Evolutionary conservation across 2,329 filamentous ascomycete genomes (phyloP).

Genomic region (Pyrenochaeta sp.): DNA sequence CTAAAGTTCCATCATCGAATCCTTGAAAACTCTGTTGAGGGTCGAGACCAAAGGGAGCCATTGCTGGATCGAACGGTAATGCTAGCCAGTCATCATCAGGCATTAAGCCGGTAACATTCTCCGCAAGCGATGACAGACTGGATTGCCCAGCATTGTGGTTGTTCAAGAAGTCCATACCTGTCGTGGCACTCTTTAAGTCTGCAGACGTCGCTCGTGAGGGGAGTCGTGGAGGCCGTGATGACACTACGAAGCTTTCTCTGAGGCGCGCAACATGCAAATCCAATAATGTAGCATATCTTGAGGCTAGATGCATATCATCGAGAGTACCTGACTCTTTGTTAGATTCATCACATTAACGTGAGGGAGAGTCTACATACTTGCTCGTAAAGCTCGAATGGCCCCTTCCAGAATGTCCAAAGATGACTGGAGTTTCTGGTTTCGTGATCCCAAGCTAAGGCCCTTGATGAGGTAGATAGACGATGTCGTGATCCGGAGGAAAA

Average conservation of each 20-base stretch:
- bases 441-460: conserved; percentile 58
- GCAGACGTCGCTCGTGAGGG: conserved; percentile 39
- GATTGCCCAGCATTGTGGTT: conserved; percentile 47
- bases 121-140: conserved; percentile 42
- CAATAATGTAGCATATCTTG: conserved; percentile 59
- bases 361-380: conserved; percentile 34
- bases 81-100: conserved; percentile 50
- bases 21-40: conserved; percentile 45
- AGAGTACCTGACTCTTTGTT: conserved; percentile 44
- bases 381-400: conserved; percentile 57
- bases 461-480: conserved; percentile 64
- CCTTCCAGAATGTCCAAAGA: conserved; percentile 58
- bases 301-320: conserved; percentile 61
- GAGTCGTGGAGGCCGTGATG: conserved; percentile 44
- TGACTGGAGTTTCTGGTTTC: conserved; percentile 58
- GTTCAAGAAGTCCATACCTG: conserved; percentile 47
- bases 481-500: conserved; percentile 62
- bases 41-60: conserved; percentile 49
- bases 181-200: conserved; percentile 36
- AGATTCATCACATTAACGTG: conserved; percentile 1
- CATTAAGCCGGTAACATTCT: conserved; percentile 45
- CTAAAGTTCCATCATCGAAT: conserved; percentile 47
- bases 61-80: conserved; percentile 48
- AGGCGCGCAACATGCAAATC: conserved; percentile 51
- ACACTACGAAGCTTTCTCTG: conserved; percentile 47